Base-by-base conservation (phyloP, 495 filamentous ascomycete genomes). In the Lasiosphaeris hirsuta region DNA sequence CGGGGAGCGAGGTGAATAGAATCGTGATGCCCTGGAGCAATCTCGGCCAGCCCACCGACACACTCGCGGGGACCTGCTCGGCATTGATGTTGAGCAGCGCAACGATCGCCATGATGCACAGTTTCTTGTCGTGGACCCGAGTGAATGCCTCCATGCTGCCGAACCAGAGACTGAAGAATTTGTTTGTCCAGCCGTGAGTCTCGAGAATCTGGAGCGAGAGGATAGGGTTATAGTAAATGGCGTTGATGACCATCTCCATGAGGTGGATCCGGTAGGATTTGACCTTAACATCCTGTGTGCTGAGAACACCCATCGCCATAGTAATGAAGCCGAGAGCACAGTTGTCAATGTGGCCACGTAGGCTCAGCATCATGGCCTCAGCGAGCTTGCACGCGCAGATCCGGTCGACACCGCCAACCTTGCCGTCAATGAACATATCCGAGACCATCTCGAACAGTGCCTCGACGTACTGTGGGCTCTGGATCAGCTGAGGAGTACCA, bases 381-480 rank as follows among this genome's bases (percentile, higher is more conserved):
- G 95, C 91, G 49, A 98, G 86, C 75, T 97, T 97, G 84, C 95
- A 97, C n/a, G 94, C 94, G 69, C 94, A 97, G 57, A 98, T 97
- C 30, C 95, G 81, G 72, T 98, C 94, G 53, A 97, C 91, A 19
- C 93, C 92, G 30, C 90, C 90, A 50, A 97, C 89, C 62, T 95
- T 96, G 54, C 90, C 86, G 56, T 96, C 90, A 47, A 62, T 61
- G 66, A 81, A 81, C 81, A 85, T 82, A 39, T 85, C 83, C n/a
- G 75, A 71, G 1, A 86, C 83, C 76, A 98, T 98, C 46, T 89
- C 84, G 55, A 90, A 91, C 40, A 96, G 78, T 2, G 93, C 94
- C 36, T 87, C 82, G 43, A 96, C 81, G 66, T 97, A 97, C 30
- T 84, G 80, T n/a, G 86, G 90, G 60, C 87, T 93, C 72, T 92